A percentile compares a stretch with the other conserved stretches of the same genome.
These are phyloP conservation scores for Solanum etuberosum DNA, from an alignment of 257 asterid genomes.

Conservation along the genomic window DNA sequence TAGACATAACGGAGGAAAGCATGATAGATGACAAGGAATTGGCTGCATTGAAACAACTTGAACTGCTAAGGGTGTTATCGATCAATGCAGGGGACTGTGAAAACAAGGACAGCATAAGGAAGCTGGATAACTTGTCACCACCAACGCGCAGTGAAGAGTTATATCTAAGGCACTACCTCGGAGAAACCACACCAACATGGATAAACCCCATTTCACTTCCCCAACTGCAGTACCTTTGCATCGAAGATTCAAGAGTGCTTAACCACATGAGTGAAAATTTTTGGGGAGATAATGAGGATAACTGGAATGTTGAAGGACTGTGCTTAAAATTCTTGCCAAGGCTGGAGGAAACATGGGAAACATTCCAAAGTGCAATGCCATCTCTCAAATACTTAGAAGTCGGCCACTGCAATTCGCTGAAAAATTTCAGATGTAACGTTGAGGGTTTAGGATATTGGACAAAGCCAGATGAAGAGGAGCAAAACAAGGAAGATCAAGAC, in stretches of 20 bases:
- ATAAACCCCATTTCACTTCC: constrained; percentile 11
- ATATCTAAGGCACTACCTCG: constrained; percentile 9
- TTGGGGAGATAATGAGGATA: background rate
- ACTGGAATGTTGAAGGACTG: constrained; percentile 14
- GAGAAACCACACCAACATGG: constrained; percentile 18
- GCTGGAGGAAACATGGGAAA: constrained; percentile 1
- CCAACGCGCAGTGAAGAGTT: constrained; percentile 2
- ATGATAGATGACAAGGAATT: constrained; percentile 1
- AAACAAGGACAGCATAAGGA: background rate
- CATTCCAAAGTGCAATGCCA: constrained; percentile 2
- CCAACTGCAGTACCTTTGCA: constrained; percentile 16
- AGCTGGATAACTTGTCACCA: constrained; percentile 2
- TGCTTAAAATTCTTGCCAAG: constrained; percentile 16
- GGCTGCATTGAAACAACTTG: background rate
- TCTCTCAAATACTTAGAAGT: constrained; percentile 5
- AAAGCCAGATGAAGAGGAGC: background rate
- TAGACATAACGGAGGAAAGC: constrained; percentile 14
- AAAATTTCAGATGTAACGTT: background rate
- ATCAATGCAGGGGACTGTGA: constrained; percentile 11
- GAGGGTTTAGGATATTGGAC: background rate
- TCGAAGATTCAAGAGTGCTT: constrained; percentile 13
- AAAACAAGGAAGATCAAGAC: background rate
- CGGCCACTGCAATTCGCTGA: constrained; percentile 5
- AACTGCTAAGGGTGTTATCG: constrained; percentile 8
- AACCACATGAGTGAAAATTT: background rate